Evolutionary conservation across 352 stramenopile genomes (phyloP).

Genomic region (Globisporangium perplexum): DNA sequence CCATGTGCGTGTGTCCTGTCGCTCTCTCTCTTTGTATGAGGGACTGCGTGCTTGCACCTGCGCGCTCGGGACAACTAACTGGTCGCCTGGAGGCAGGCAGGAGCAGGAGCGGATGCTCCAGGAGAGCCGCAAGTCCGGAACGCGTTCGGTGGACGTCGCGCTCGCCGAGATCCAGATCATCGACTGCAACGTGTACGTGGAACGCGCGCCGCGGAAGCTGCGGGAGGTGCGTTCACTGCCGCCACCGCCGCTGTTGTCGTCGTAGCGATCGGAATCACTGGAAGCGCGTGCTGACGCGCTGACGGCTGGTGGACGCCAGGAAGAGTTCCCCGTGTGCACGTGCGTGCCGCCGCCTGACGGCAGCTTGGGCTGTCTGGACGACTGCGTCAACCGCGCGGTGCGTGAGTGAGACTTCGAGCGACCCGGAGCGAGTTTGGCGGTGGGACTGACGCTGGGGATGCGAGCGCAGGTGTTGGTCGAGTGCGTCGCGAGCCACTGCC

Average conservation of each 20-base stretch:
- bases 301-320: constrained; percentile 31
- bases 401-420: background rate
- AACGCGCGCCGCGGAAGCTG: constrained; percentile 49
- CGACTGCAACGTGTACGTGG: constrained; percentile 64
- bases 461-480: constrained; percentile 50
- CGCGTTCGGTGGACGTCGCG: constrained; percentile 60
- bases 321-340: constrained; percentile 62
- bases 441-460: background rate
- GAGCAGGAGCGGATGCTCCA: constrained; percentile 36
- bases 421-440: background rate
- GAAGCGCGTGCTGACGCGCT: background rate
- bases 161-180: constrained; percentile 72
- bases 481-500: constrained; percentile 52
- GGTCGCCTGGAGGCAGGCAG: constrained; percentile 10
- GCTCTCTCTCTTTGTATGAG: background rate
- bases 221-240: constrained; percentile 24
- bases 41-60: background rate
- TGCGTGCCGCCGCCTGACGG: constrained; percentile 32
- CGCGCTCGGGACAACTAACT: background rate
- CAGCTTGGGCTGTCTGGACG: constrained; percentile 55
- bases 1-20: background rate
- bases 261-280: no score
- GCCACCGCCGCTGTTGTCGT: background rate
- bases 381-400: constrained; percentile 74
- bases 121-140: constrained; percentile 56